Evolutionary conservation across 306 rosid species (phyloP).

Genomic region (Ochetophila trinervis): DNA sequence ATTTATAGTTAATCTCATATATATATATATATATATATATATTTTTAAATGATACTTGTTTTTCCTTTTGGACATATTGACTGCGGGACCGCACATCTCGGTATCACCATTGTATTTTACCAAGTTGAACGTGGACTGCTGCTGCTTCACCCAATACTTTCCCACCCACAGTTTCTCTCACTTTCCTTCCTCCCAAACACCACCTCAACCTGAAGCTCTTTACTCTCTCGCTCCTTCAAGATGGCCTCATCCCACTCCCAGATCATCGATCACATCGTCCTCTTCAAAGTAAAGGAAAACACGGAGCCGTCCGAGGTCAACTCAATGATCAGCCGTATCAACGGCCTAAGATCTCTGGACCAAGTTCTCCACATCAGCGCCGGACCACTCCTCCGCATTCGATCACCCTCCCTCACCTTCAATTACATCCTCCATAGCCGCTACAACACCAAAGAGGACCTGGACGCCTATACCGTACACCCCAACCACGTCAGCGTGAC

Average conservation of each 20-base stretch:
- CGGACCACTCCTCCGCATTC: constrained; percentile 50
- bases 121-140: too few relatives aligned
- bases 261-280: constrained; percentile 56
- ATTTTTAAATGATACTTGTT: too few relatives aligned
- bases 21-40: too few relatives aligned
- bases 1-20: too few relatives aligned
- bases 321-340: constrained; percentile 37
- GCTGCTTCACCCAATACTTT: not conserved
- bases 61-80: too few relatives aligned
- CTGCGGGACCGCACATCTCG: not conserved
- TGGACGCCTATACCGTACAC: constrained; percentile 43
- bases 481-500: constrained; percentile 51
- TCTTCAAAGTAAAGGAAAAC: constrained; percentile 66
- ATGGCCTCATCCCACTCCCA: not conserved
- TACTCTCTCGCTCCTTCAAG: not conserved
- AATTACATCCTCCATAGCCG: constrained; percentile 73
- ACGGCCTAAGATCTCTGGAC: constrained; percentile 40
- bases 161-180: not conserved
- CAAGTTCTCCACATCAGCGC: constrained; percentile 51
- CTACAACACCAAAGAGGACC: constrained; percentile 55
- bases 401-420: constrained; percentile 53
- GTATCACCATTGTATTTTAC: too few relatives aligned
- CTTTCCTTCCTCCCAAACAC: not conserved
- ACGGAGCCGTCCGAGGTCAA: constrained; percentile 48
- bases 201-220: not conserved